Evolutionary conservation across 225 moss, liverwort and hornwort species (phyloP), one percentile per base, ranked within the genome.

Genomic region (Pseudoscleropodium purum): DNA sequence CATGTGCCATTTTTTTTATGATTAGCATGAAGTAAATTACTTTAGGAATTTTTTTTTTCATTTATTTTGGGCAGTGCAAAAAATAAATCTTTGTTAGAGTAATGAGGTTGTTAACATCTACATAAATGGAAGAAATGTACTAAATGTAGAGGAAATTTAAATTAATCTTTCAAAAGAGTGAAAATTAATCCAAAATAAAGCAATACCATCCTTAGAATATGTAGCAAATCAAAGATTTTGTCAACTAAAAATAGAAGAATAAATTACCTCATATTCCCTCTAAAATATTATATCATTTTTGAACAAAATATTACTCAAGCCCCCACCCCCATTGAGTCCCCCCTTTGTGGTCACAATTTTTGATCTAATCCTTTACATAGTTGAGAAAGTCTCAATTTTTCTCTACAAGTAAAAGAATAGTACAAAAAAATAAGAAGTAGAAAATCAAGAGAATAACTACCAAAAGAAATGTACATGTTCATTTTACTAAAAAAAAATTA

Each of bases 261-360:
- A 67, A 10, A 67, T 67, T 1, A 2, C 19, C 10, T 10, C 19
- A 19, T 36, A 18, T 36, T 36, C 5, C 36, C 10, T 67, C 17
- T 1, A 10, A 10, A 67, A 67, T 10, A 3, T 36, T 19, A 0
- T 12, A 68, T 68, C 1, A 1, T 11, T 37, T 37, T 11, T 68
- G 33, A 37, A 7, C 11, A 18, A 20, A 68, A 6, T 19, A 36
- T 37, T 5, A 3, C 19, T 67, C 36, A 67, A 67, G 10, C 3
- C 5, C 17, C 5, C 51, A 51, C 0, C 20, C 11, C 0, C 1
- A 0, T 37, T 9, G 6, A 37, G 12, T 68, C 37, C 21, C 6
- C 68, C 0, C 24, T 13, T 70, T 70, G 70, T 39, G 2, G 70
- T 4, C 2, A 2, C 24, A 24, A 13, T 24, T 24, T 39, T 70